Evolutionary conservation across 1,284 basidiomycete genomes (phyloP).

Genomic region (Salmacisia buchloeana): DNA sequence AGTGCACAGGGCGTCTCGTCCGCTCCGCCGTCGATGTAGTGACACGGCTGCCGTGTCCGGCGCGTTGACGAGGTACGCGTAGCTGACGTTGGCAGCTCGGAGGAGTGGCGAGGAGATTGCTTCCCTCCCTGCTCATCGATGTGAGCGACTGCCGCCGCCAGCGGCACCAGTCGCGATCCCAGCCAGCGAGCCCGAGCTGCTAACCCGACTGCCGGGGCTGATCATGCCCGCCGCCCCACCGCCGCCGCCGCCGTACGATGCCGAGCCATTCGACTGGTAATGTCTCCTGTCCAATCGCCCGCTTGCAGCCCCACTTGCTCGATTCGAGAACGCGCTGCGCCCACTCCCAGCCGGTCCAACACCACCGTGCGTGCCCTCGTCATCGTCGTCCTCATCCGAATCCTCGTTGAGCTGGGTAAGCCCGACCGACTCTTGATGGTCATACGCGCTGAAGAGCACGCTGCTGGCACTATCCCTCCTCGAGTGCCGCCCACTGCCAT

Average conservation of each 20-base stretch:
- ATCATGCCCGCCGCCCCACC: no score
- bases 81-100: no score
- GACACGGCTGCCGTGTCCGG: no score
- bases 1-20: no score
- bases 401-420: slow-evolving; percentile 37
- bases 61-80: no score
- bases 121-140: background rate
- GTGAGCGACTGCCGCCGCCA: background rate
- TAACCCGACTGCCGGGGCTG: slow-evolving; percentile 1
- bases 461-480: slow-evolving; percentile 25
- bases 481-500: slow-evolving; percentile 10
- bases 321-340: background rate
- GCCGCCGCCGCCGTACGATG: background rate
- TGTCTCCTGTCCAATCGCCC: background rate
- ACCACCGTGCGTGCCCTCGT: background rate
- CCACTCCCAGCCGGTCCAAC: background rate
- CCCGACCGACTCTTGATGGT: slow-evolving; percentile 36
- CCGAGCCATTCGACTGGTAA: background rate
- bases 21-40: no score
- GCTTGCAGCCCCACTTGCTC: background rate
- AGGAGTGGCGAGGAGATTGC: no score
- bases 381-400: slow-evolving; percentile 20
- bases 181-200: slow-evolving; percentile 2
- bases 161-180: background rate
- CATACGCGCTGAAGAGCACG: slow-evolving; percentile 41